Evolutionary conservation across 2,329 filamentous ascomycete genomes (phyloP).

Genomic region (Pseudopithomyces chartarum): DNA sequence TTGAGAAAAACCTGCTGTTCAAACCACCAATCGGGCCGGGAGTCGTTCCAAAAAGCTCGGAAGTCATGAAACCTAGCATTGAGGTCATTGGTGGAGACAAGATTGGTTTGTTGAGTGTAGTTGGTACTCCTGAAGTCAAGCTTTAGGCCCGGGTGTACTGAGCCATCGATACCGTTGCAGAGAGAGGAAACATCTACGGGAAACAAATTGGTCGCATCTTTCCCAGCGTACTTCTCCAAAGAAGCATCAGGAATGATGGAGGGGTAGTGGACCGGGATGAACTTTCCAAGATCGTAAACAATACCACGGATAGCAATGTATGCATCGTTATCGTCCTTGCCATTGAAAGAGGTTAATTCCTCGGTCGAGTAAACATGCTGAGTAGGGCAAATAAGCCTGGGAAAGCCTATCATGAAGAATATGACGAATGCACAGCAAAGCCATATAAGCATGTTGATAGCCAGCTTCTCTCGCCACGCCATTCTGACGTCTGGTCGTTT

Average conservation of each 20-base stretch:
- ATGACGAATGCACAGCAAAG: constrained; percentile 74
- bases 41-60: constrained; percentile 80
- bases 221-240: constrained; percentile 80
- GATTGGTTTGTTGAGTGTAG: constrained; percentile 67
- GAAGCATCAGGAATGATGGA: constrained; percentile 63
- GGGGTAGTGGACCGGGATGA: constrained; percentile 79
- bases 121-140: constrained; percentile 84
- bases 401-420: constrained; percentile 92
- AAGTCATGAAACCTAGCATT: constrained; percentile 93
- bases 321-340: constrained; percentile 66
- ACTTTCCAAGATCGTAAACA: constrained; percentile 81
- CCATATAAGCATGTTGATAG: constrained; percentile 99
- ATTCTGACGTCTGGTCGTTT: constrained; percentile 87
- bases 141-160: constrained; percentile 73
- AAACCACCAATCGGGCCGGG: constrained; percentile 86
- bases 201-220: constrained; percentile 87
- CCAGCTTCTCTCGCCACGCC: constrained; percentile 96
- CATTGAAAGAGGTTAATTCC: constrained; percentile 76
- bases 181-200: constrained; percentile 92
- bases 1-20: constrained; percentile 84
- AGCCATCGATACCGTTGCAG: constrained; percentile 76
- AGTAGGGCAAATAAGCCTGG: constrained; percentile 83
- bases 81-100: constrained; percentile 69
- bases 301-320: constrained; percentile 86
- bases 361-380: constrained; percentile 83